Evolutionary conservation across 2,329 filamentous ascomycete genomes (phyloP), one percentile per base, ranked within the genome.

Genomic region (Neopestalotiopsis sp.): DNA sequence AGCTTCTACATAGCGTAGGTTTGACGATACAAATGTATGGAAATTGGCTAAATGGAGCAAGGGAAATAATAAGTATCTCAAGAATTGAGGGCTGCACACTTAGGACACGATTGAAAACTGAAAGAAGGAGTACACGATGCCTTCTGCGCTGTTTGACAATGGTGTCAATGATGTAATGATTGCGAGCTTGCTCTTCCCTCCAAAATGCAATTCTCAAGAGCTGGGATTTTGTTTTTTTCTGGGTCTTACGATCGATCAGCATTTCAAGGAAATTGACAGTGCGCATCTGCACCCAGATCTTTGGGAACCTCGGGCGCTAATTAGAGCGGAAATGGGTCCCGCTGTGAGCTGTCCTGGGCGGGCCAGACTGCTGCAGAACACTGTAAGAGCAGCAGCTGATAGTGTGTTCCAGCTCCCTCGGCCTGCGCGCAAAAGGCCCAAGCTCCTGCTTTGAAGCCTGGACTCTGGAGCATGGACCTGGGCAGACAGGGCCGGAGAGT

Each of bases 401-500:
- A 38, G 2, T 38, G 34, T 38, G 34, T 5, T 38, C 34, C 34
- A 38, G 34, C 10, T 38, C 34, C 34, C 34, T 38, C 34, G 34
- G 34, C 10, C 34, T n/a, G n/a, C 17, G 45, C n/a, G n/a, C 17
- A n/a, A 20, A n/a, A n/a, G 62, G 64, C 53, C 64, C 64, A 66
- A 66, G 64, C 64, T 65, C 40, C 62, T 20, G 17, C n/a, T 14
- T n/a, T 14, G n/a, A 49, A 14, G 42, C 42, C 14, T n/a, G 14
- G 13, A 14, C 42, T 49, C 42, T n/a, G n/a, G 42, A n/a, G 14
- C 42, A 28, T 49, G 42, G 42, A 49, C 42, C 24, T 28, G 14
- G 42, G 42, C 13, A 53, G 24, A 13, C 24, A 24, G n/a, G 53
- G n/a, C 28, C 53, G 53, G 65, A 61, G 65, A 57, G 64, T 70